Evolutionary conservation across 2,329 filamentous ascomycete genomes (phyloP), one percentile per base, ranked within the genome.

Genomic region (Ophiostoma tasmaniense): DNA sequence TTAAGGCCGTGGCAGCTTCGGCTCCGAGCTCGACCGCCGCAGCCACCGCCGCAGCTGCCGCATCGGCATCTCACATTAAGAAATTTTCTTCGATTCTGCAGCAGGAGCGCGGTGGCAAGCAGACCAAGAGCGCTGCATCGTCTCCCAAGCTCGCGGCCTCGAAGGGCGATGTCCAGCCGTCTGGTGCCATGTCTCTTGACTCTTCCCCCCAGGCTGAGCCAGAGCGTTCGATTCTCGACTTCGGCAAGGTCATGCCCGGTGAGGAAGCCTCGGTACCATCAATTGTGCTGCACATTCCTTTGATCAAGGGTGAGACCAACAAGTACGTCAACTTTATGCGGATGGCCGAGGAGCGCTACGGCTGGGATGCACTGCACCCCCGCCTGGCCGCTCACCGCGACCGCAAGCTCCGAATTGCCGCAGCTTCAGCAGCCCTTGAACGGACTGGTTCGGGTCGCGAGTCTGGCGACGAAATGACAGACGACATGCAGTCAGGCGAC

Each of bases 251-350:
- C 1, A 82, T 83, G 67, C 84, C 84, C 2, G 86, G 86, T 37
- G 84, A 87, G 65, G 87, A 90, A 72, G 77, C 81, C 2, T 78
- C 82, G 69, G 86, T 85, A 2, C 93, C 88, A 55, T 96, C 88
- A 4, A 97, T 99, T 72, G 86, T 96, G 67, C 84, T 99, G 22
- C 89, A 90, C 68, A 89, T 99, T 69, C 88, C 91, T 0, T 84
- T 99, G 52, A 45, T 71, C 17, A 86, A 89, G 5, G 91, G 92
- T 55, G 88, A 91, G 74, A 90, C 87, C 45, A 97, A 97, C 77
- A 92, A 94, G 73, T 94, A 96, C 71, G 88, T 99, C 79, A 98
- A 98, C 78, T 97, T 98, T 73, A 93, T 94, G 75, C 91, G 92
- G 62, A 84, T 98, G 79, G 95, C 96, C 13, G 92, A 97, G 78